Evolutionary conservation across 2,329 filamentous ascomycete species (phyloP), one percentile per base, ranked within the genome.

Genomic region (Ophiocordyceps australis): DNA sequence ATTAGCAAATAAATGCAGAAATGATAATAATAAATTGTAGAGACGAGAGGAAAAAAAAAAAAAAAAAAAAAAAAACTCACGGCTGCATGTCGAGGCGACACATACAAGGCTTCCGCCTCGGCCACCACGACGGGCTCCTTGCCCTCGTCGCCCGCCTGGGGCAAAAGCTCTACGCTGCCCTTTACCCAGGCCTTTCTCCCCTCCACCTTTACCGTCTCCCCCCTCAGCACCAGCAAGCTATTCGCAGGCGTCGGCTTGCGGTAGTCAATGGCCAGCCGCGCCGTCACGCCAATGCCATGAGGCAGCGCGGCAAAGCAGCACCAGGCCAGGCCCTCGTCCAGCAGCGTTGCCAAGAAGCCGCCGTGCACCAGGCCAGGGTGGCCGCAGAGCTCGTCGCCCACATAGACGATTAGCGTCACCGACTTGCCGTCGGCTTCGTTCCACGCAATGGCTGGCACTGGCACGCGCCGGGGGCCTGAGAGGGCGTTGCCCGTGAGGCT

Each of bases 101-200:
- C 66, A 46, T 92, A 95, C 37, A 98, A 52, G 3, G 76, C 83
- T 43, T 77, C 76, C 0, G 81, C 86, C 52, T 91, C 80, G 7
- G 77, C 82, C 31, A 94, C 49, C 24, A 85, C 62, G 11, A 62
- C 52, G 1, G 74, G 72, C 38, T 62, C 57, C 49, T 74, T 64
- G 7, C 69, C 68, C 18, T 37, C 55, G 57, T 61, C 30, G 7
- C 67, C n/a, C n/a, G n/a, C n/a, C n/a, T n/a, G n/a, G n/a, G n/a
- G 66, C 32, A 95, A 52, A 28, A 80, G 74, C 62, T 93, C 83
- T 39, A 95, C 74, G 38, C 70, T 67, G 2, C 82, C 89, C 52
- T 79, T 75, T 2, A 94, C 82, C 82, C 82, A 94, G 9, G 83
- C 86, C 57, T 95, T 95, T 33, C 89, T 65, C 1, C 89, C 86